Conservation (phyloP, 2,329 filamentous ascomycete species). For the Orbilia quercus region DNA sequence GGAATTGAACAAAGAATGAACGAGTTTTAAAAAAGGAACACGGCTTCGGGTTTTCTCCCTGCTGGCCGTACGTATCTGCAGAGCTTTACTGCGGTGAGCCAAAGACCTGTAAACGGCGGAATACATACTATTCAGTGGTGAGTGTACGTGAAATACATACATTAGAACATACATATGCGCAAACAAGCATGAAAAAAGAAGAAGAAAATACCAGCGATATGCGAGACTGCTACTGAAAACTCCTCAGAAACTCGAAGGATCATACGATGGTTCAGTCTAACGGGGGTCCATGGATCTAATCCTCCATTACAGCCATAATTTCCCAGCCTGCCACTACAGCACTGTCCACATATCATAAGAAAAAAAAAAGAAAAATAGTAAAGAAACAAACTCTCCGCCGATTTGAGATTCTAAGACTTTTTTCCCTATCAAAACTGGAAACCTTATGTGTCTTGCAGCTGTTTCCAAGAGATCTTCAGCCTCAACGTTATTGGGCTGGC, state of each 20-base stretch:
- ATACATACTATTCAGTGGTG: too few species aligned
- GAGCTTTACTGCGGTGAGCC: conserved; percentile 1
- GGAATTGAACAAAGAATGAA: too few species aligned
- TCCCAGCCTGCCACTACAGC: conserved; percentile 7
- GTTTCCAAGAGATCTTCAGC: conserved; percentile 42
- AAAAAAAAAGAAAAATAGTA: conserved; percentile 6
- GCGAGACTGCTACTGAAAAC: too few species aligned
- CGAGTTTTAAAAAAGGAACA: neutral
- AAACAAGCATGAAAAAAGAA: neutral
- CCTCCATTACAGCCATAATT: conserved; percentile 25
- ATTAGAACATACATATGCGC: neutral
- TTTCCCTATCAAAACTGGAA: conserved; percentile 17
- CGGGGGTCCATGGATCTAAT: neutral
- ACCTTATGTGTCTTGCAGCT: conserved; percentile 16
- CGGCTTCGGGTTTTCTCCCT: neutral
- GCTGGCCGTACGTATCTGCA: neutral
- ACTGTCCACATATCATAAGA: too few species aligned
- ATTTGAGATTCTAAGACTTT: conserved; percentile 47
- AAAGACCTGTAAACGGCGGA: conserved; percentile 1
- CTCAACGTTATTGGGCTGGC: conserved; percentile 48
- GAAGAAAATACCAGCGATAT: neutral
- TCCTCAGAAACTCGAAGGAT: conserved; percentile 16
- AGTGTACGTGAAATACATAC: too few species aligned
- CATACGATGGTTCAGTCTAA: neutral
- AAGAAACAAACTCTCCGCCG: conserved; percentile 10